Percentiles rank a stretch among this genome's conserved stretches.
These are phyloP conservation scores for Chlamydomonas asymmetrica DNA, from an alignment of 139 green algal species.

Conservation along the genomic window DNA sequence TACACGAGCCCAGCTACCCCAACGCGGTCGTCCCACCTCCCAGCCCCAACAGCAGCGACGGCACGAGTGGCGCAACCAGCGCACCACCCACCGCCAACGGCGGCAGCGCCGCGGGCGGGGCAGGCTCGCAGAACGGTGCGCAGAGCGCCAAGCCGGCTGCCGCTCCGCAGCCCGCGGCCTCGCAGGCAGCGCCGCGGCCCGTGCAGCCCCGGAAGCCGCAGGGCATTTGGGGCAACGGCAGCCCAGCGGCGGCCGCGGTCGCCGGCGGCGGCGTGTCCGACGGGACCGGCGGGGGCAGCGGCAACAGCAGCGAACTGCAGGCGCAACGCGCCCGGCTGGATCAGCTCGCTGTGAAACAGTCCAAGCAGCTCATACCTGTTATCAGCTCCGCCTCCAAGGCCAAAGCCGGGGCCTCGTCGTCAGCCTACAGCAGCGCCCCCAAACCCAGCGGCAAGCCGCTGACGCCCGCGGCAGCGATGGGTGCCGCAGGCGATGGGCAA, in stretches of 20 bases:
- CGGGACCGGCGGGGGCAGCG: not conserved
- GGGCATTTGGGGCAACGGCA: constrained; percentile 3
- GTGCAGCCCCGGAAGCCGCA: not conserved
- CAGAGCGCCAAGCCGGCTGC: not conserved
- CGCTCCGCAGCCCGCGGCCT: not conserved
- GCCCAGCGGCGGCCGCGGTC: not conserved
- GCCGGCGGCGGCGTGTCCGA: not conserved
- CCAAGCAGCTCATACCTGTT: constrained; percentile 48
- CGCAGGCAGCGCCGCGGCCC: not conserved
- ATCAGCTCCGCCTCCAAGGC: constrained; percentile 15
- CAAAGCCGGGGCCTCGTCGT: not conserved
- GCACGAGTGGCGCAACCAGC: too few relatives aligned
- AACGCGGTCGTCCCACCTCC: too few relatives aligned
- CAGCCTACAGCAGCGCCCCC: too few relatives aligned
- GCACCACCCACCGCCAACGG: too few relatives aligned
- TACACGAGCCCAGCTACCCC: too few relatives aligned
- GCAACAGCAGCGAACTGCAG: constrained; percentile 6
- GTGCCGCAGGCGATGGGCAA: not conserved
- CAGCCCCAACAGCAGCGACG: too few relatives aligned
- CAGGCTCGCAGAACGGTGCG: too few relatives aligned
- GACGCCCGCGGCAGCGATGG: not conserved
- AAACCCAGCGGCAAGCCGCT: not conserved
- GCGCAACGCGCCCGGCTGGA: constrained; percentile 19
- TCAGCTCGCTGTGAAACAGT: constrained; percentile 34
- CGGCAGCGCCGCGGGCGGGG: too few relatives aligned